Evolutionary conservation across 2,329 filamentous ascomycete species (phyloP).

Genomic region (Aureobasidium lini): DNA sequence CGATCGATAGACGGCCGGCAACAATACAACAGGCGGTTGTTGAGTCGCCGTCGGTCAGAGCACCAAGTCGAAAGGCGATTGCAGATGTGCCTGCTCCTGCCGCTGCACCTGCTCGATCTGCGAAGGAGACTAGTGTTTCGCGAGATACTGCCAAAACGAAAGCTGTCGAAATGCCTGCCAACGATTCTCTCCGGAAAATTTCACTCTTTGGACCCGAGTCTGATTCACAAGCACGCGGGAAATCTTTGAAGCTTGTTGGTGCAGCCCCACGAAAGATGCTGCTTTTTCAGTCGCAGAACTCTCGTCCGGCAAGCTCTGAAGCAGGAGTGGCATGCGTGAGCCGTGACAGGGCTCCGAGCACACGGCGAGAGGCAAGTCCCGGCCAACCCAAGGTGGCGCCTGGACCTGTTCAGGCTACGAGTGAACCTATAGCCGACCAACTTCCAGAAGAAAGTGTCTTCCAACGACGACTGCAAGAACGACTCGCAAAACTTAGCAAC

Average conservation of each 20-base stretch:
- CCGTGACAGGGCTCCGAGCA: not conserved
- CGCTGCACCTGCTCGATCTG: not conserved
- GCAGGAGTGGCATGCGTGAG: not conserved
- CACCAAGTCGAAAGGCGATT: not conserved
- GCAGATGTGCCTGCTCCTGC: not conserved
- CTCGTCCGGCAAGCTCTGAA: constrained; percentile 4
- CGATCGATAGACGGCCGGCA: not conserved
- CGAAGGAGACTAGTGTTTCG: not conserved
- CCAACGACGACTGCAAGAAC: constrained; percentile 21
- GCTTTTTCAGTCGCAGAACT: constrained; percentile 33
- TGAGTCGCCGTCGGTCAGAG: constrained; percentile 14
- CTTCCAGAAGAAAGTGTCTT: constrained; percentile 15
- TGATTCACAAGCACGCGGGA: constrained; percentile 13
- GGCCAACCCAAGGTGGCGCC: not conserved
- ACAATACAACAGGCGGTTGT: not conserved
- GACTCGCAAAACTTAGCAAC: constrained; percentile 24
- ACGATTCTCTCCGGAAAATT: not conserved
- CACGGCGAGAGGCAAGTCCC: not conserved
- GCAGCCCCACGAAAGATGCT: constrained; percentile 36
- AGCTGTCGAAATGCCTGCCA: not conserved
- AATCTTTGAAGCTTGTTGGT: constrained; percentile 33
- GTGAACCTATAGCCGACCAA: not conserved
- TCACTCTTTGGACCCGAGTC: not conserved
- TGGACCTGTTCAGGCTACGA: not conserved
- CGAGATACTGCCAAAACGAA: not conserved